Conservation (phyloP, 2,329 filamentous ascomycete genomes). For the Cordyceps javanica region DNA sequence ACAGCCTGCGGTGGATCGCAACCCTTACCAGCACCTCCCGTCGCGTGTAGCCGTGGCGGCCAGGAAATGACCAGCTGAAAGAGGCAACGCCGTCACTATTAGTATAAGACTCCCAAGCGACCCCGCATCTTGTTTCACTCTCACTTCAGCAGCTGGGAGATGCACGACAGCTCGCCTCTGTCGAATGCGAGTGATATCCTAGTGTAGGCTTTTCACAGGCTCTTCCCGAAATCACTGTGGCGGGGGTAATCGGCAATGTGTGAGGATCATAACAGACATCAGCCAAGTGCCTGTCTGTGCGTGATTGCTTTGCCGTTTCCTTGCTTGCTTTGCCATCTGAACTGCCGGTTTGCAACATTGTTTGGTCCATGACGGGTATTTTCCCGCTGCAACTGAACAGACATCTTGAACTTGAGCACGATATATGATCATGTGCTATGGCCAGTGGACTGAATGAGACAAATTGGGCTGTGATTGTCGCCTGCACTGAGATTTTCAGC, state of each 20-base stretch:
- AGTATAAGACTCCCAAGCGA: neutral
- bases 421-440: neutral
- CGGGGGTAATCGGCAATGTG: neutral
- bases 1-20: neutral
- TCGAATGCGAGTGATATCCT: no score
- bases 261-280: neutral
- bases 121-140: neutral
- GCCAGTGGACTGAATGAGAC: no score
- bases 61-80: constrained; percentile 6
- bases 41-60: neutral
- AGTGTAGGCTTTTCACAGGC: no score
- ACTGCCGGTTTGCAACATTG: neutral
- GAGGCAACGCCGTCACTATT: neutral
- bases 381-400: neutral
- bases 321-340: neutral
- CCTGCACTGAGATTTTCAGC: no score
- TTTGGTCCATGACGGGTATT: neutral
- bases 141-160: neutral
- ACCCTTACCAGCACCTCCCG: neutral
- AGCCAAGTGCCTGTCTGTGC: neutral
- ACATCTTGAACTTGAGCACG: neutral
- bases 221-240: no score
- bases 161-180: no score
- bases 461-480: no score
- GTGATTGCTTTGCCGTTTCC: neutral